phyloP scores from a whole-genome alignment of 1,139 yeast genomes.

The Trichomonascaceae sp. region DNA sequence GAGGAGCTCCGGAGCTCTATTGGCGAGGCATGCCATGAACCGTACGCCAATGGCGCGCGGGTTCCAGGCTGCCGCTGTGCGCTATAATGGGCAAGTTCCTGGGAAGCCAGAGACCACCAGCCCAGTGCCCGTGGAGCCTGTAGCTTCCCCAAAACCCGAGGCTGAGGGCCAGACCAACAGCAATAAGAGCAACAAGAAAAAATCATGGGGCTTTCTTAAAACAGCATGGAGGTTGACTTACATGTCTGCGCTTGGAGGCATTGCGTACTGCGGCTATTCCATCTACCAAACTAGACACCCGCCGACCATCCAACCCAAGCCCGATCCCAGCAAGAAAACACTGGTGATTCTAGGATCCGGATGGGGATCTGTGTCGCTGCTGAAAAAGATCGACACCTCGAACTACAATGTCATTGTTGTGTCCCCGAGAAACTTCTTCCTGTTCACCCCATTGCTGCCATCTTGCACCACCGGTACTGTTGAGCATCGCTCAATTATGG shows the following conservation, averaged over 20 bases:
- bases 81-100: no score
- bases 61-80: no score
- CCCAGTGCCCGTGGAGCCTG: no score
- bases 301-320: slow-evolving; percentile 23
- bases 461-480: slow-evolving; percentile 91
- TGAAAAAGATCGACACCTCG: slow-evolving; percentile 76
- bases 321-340: slow-evolving; percentile 60
- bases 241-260: slow-evolving; percentile 18
- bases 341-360: slow-evolving; percentile 86
- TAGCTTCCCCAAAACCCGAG: no score
- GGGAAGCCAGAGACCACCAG: no score
- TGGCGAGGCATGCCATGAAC: no score
- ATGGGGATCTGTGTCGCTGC: slow-evolving; percentile 79
- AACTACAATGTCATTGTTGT: slow-evolving; percentile 79
- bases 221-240: slow-evolving; percentile 24
- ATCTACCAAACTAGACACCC: slow-evolving; percentile 28
- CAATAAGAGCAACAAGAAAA: slow-evolving; percentile 1
- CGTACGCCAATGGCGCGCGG: no score
- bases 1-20: no score
- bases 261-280: slow-evolving; percentile 22
- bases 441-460: slow-evolving; percentile 88
- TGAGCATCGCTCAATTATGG: slow-evolving; percentile 80
- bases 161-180: no score
- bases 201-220: slow-evolving; percentile 16
- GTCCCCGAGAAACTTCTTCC: slow-evolving; percentile 88